Percentiles rank a stretch among this genome's conserved stretches.
Conservation (phyloP, 2,329 filamentous ascomycete genomes). For the Akanthomyces muscarius region DNA sequence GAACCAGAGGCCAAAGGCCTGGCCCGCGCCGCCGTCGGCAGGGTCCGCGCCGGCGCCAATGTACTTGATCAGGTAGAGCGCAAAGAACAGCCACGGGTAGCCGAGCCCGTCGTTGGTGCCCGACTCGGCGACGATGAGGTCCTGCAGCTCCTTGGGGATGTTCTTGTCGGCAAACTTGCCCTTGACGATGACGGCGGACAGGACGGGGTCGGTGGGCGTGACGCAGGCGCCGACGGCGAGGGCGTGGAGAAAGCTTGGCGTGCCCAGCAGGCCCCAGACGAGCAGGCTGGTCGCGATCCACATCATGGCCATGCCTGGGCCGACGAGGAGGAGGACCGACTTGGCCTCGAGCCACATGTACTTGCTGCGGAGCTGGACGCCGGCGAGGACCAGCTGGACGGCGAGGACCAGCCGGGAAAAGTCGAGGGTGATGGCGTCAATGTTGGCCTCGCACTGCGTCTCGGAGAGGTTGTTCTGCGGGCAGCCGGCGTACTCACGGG, state of each 20-base stretch:
- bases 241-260: constrained; percentile 70
- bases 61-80: constrained; percentile 79
- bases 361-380: constrained; percentile 79
- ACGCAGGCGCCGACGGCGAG: constrained; percentile 79
- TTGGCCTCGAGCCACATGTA: constrained; percentile 79
- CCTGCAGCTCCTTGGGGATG: constrained; percentile 75
- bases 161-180: constrained; percentile 91
- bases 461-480: constrained; percentile 20
- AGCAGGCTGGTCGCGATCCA: constrained; percentile 79
- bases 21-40: constrained; percentile 50
- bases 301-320: constrained; percentile 82
- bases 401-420: constrained; percentile 85
- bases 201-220: constrained; percentile 85
- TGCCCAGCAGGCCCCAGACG: constrained; percentile 71
- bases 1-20: constrained; percentile 77
- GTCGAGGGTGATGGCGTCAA: constrained; percentile 72
- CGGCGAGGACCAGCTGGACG: constrained; percentile 84
- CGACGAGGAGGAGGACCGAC: constrained; percentile 68
- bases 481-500: constrained; percentile 65
- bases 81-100: constrained; percentile 84
- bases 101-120: constrained; percentile 87
- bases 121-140: constrained; percentile 76
- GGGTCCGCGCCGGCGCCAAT: constrained; percentile 53
- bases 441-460: constrained; percentile 42
- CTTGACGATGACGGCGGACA: constrained; percentile 89